Evolutionary conservation across 192 early-diverging fungal species (phyloP).

Genomic region (Gryganskiella cystojenkinii): DNA sequence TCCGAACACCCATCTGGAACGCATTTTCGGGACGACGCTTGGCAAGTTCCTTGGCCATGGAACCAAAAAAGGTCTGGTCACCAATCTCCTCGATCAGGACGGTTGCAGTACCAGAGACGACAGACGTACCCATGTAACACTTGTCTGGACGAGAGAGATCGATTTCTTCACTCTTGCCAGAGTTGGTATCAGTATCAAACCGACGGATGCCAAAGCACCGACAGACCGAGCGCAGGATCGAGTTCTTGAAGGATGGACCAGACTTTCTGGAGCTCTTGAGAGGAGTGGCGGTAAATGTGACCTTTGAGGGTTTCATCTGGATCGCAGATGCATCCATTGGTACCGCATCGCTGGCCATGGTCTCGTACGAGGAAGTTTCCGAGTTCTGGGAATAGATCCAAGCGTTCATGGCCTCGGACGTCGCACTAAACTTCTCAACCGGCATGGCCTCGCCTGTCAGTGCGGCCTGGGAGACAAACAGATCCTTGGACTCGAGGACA

Average conservation of each 20-base stretch:
- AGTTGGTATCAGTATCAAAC: slow-evolving; percentile 12
- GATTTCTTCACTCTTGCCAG: background rate
- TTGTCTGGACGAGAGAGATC: slow-evolving; percentile 42
- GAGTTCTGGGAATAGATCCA: background rate
- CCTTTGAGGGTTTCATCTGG: background rate
- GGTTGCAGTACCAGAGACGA: slow-evolving; percentile 60
- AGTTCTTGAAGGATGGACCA: slow-evolving; percentile 2
- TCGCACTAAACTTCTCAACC: slow-evolving; percentile 52
- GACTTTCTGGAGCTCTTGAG: background rate
- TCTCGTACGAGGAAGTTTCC: slow-evolving; percentile 19
- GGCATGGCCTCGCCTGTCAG: slow-evolving; percentile 63
- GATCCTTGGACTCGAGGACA: slow-evolving; percentile 55
- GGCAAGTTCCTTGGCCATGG: slow-evolving; percentile 53
- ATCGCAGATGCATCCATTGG: slow-evolving; percentile 22
- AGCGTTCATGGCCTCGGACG: slow-evolving; percentile 17
- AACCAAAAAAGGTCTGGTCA: slow-evolving; percentile 55
- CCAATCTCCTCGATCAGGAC: slow-evolving; percentile 60
- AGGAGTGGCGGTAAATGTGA: background rate
- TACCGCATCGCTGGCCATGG: slow-evolving; percentile 10
- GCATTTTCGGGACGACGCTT: slow-evolving; percentile 43
- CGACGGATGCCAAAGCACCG: slow-evolving; percentile 33
- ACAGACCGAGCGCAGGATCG: slow-evolving; percentile 8
- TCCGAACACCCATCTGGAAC: slow-evolving; percentile 58
- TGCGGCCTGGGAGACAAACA: slow-evolving; percentile 61
- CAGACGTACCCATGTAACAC: slow-evolving; percentile 59